phyloP scores from a whole-genome alignment of 2,329 filamentous ascomycete genomes.

The Xylaria sp. region DNA sequence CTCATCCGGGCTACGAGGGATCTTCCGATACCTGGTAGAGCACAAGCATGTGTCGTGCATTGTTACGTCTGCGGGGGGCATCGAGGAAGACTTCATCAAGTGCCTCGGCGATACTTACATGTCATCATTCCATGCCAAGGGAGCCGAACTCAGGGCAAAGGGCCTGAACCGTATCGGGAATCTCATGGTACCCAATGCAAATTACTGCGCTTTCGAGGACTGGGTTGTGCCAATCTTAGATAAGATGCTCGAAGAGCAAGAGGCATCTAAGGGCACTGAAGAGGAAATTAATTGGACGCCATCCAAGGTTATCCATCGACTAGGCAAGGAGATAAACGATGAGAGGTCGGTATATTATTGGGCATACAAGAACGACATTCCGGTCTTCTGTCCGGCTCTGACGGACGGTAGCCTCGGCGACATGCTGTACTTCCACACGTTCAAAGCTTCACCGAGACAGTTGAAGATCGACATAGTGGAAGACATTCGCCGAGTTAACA shows the following conservation, averaged over 20 bases:
- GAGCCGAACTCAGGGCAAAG: slow-evolving; percentile 76
- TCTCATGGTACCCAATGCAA: slow-evolving; percentile 91
- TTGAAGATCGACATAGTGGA: slow-evolving; percentile 89
- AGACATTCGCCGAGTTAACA: slow-evolving; percentile 92
- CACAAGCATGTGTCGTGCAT: slow-evolving; percentile 91
- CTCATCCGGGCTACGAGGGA: slow-evolving; percentile 90
- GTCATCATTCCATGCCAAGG: slow-evolving; percentile 77
- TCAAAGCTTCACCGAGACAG: slow-evolving; percentile 80
- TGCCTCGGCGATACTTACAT: slow-evolving; percentile 94
- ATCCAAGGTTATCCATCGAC: slow-evolving; percentile 83
- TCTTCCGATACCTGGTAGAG: slow-evolving; percentile 88
- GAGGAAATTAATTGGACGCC: slow-evolving; percentile 88
- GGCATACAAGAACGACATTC: slow-evolving; percentile 96
- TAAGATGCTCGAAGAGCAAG: slow-evolving; percentile 90
- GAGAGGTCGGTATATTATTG: slow-evolving; percentile 93
- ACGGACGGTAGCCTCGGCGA: slow-evolving; percentile 95
- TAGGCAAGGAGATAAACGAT: slow-evolving; percentile 93
- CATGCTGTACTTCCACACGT: slow-evolving; percentile 99
- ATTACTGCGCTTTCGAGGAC: slow-evolving; percentile 97
- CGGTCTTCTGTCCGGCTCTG: slow-evolving; percentile 93
- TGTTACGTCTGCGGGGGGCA: slow-evolving; percentile 91
- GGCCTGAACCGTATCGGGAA: slow-evolving; percentile 97
- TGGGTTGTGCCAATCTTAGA: slow-evolving; percentile 97
- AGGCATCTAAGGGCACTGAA: slow-evolving; percentile 68
- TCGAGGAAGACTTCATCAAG: slow-evolving; percentile 99